Evolutionary conservation across 2,329 filamentous ascomycete genomes (phyloP).

Genomic region (Epichloe glyceriae): DNA sequence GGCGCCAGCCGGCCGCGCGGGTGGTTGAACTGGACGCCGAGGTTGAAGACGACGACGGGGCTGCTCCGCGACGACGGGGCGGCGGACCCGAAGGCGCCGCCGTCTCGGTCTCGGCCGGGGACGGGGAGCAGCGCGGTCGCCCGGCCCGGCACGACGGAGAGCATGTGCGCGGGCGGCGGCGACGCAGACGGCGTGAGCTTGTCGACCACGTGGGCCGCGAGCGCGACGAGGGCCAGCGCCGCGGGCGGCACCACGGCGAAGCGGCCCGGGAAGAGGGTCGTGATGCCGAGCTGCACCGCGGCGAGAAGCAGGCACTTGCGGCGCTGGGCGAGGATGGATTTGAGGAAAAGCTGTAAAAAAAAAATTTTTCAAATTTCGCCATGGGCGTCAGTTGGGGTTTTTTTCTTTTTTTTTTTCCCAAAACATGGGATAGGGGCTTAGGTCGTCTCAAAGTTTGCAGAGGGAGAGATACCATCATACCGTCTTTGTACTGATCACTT

Average conservation of each 20-base stretch:
- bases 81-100: slow-evolving; percentile 13
- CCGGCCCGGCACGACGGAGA: slow-evolving; percentile 19
- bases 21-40: slow-evolving; percentile 32
- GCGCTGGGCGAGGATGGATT: slow-evolving; percentile 21
- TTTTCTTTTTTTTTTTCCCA: neutral
- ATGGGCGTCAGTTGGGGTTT: neutral
- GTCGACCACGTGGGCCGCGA: slow-evolving; percentile 18
- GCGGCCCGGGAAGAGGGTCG: slow-evolving; percentile 19
- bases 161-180: slow-evolving; percentile 7
- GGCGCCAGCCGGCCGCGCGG: slow-evolving; percentile 37
- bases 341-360: slow-evolving; percentile 9
- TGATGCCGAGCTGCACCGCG: slow-evolving; percentile 20
- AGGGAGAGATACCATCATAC: slow-evolving; percentile 9
- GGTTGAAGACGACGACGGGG: slow-evolving; percentile 29
- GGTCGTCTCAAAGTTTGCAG: neutral
- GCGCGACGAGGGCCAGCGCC: slow-evolving; percentile 17
- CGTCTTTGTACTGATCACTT: slow-evolving; percentile 6
- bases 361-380: too few relatives aligned
- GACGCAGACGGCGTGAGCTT: slow-evolving; percentile 4
- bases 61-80: slow-evolving; percentile 13
- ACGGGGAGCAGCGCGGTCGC: slow-evolving; percentile 22
- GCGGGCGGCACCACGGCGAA: slow-evolving; percentile 22
- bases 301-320: slow-evolving; percentile 22
- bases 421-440: too few relatives aligned
- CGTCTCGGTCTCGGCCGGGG: slow-evolving; percentile 13